Conservation (phyloP, 1,284 basidiomycete species). For the Abortiporus biennis region DNA sequence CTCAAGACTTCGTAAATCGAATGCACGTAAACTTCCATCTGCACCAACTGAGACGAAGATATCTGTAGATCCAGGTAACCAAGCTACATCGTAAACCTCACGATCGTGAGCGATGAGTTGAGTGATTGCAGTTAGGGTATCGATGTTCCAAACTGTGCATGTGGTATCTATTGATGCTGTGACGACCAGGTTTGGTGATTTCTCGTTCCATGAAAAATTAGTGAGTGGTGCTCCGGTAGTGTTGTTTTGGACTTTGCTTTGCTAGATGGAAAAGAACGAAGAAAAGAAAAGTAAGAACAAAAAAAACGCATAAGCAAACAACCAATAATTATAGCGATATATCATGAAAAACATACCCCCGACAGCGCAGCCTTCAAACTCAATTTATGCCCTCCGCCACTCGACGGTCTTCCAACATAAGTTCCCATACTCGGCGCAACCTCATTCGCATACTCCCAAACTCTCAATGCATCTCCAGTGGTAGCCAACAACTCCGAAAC, state of each 20-base stretch:
- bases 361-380: slow-evolving; percentile 68
- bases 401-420: slow-evolving; percentile 67
- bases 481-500: slow-evolving; percentile 81
- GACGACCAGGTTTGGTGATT: slow-evolving; percentile 81
- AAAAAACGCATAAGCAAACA: not conserved
- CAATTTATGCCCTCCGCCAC: slow-evolving; percentile 51
- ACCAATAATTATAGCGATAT: too few relatives aligned
- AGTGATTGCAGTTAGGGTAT: slow-evolving; percentile 91
- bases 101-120: slow-evolving; percentile 98
- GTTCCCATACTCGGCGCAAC: slow-evolving; percentile 47
- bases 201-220: slow-evolving; percentile 94
- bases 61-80: slow-evolving; percentile 97
- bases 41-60: slow-evolving; percentile 99
- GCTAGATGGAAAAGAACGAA: slow-evolving; percentile 30
- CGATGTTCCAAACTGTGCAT: slow-evolving; percentile 96
- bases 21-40: slow-evolving; percentile 93
- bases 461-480: slow-evolving; percentile 82
- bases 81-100: slow-evolving; percentile 96
- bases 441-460: slow-evolving; percentile 81
- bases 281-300: slow-evolving; percentile 4
- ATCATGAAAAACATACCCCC: slow-evolving; percentile 56
- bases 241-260: slow-evolving; percentile 85
- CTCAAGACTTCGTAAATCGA: slow-evolving; percentile 93
- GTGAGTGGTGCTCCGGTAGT: slow-evolving; percentile 85
- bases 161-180: slow-evolving; percentile 97